phyloP scores from a whole-genome alignment of 2,329 filamentous ascomycete genomes.

The Penicillium sp. region DNA sequence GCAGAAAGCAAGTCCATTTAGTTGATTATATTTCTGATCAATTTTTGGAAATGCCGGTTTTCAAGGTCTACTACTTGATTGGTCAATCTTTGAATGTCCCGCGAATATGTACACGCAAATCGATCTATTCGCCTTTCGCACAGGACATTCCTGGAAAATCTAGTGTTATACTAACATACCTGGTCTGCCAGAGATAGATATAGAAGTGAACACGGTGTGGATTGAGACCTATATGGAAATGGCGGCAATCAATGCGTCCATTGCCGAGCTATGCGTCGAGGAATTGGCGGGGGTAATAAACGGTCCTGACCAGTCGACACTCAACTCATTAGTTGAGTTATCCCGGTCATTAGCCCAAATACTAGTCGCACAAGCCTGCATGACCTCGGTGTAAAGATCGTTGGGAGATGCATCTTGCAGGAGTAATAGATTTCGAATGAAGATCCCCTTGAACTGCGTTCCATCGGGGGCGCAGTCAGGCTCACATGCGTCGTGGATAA shows the following conservation, averaged over 20 bases:
- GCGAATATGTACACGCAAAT: not conserved
- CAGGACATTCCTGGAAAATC: too few relatives aligned
- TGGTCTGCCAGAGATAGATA: too few relatives aligned
- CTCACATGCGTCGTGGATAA: slow-evolving; percentile 56
- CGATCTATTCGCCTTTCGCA: not conserved
- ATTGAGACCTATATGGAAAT: slow-evolving; percentile 14
- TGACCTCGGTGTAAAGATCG: slow-evolving; percentile 50
- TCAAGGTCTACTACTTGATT: not conserved
- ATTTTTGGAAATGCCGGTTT: not conserved
- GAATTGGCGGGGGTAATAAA: slow-evolving; percentile 50
- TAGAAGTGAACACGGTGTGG: too few relatives aligned
- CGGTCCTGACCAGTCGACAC: slow-evolving; percentile 64
- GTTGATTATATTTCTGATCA: not conserved
- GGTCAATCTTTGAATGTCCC: not conserved
- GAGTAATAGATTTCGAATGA: slow-evolving; percentile 60
- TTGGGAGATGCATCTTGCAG: slow-evolving; percentile 52
- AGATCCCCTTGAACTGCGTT: slow-evolving; percentile 69
- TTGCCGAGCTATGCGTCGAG: slow-evolving; percentile 60
- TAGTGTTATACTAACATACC: too few relatives aligned
- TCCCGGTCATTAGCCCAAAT: slow-evolving; percentile 60
- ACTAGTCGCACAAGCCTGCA: slow-evolving; percentile 59
- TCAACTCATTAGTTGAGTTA: slow-evolving; percentile 49
- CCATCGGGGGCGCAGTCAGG: slow-evolving; percentile 49
- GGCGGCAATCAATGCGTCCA: slow-evolving; percentile 65
- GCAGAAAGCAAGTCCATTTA: too few relatives aligned